phyloP scores from a whole-genome alignment of 2,329 filamentous ascomycete species.

The Colletotrichum tamarilloi region DNA sequence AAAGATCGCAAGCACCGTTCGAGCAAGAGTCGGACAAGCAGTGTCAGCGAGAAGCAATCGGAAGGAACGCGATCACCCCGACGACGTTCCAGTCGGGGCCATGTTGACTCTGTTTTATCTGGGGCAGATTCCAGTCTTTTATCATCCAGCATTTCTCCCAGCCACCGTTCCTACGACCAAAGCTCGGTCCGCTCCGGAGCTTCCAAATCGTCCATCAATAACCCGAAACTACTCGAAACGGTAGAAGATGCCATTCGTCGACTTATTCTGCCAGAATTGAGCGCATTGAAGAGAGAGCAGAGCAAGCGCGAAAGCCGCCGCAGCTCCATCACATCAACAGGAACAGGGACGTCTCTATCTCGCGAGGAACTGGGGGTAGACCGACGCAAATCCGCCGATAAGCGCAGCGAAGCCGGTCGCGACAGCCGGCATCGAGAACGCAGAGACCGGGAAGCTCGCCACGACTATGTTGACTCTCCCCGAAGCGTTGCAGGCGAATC shows the following conservation, averaged over 20 bases:
- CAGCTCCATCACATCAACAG: conserved; percentile 71
- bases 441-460: conserved; percentile 63
- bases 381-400: conserved; percentile 69
- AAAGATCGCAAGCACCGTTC: conserved; percentile 62
- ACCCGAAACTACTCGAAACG: conserved; percentile 88
- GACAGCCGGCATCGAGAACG: conserved; percentile 53
- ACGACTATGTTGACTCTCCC: conserved; percentile 63
- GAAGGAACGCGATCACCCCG: conserved; percentile 60
- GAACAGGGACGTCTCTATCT: conserved; percentile 59
- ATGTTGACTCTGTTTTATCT: conserved; percentile 64
- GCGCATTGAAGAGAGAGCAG: conserved; percentile 90
- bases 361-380: conserved; percentile 68
- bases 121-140: conserved; percentile 65
- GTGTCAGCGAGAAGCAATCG: conserved; percentile 57
- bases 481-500: conserved; percentile 61
- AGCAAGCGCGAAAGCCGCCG: conserved; percentile 79
- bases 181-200: conserved; percentile 62
- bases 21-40: conserved; percentile 62
- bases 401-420: conserved; percentile 63
- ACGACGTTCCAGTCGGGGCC: conserved; percentile 62
- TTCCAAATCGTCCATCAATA: conserved; percentile 83
- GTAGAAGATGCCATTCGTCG: conserved; percentile 94
- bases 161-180: conserved; percentile 66
- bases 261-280: conserved; percentile 90
- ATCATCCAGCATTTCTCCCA: conserved; percentile 64